These are phyloP conservation scores for Darksidea phi DNA, from an alignment of 495 filamentous ascomycete species.

Conservation along the genomic window DNA sequence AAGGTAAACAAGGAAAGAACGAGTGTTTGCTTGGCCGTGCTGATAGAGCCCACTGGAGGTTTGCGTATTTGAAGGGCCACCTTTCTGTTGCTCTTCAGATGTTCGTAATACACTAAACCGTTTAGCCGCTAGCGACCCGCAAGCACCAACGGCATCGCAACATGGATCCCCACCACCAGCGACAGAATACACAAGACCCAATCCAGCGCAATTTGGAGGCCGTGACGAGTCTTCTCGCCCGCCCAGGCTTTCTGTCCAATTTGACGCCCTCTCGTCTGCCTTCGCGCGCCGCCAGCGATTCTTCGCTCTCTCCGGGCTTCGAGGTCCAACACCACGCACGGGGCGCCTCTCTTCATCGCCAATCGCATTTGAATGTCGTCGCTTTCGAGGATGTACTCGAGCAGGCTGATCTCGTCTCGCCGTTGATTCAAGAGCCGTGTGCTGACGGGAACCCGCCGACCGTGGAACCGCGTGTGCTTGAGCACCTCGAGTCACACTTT, in stretches of 20 bases:
- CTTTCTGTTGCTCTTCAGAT: too few species aligned
- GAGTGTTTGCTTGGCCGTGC: background rate
- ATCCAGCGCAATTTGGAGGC: constrained; percentile 32
- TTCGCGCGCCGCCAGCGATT: constrained; percentile 33
- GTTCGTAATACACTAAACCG: too few species aligned
- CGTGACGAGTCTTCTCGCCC: constrained; percentile 17
- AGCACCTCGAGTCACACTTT: constrained; percentile 25
- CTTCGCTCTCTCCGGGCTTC: constrained; percentile 19
- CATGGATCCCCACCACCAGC: constrained; percentile 14
- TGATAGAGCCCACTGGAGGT: too few species aligned
- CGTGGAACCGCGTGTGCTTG: constrained; percentile 21
- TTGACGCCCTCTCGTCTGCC: constrained; percentile 31
- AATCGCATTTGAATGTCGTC: constrained; percentile 22
- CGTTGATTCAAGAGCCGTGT: constrained; percentile 26
- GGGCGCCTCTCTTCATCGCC: constrained; percentile 20
- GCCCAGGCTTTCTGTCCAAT: constrained; percentile 28
- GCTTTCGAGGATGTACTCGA: constrained; percentile 18
- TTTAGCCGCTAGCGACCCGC: too few species aligned
- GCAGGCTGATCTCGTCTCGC: constrained; percentile 13
- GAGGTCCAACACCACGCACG: constrained; percentile 13
- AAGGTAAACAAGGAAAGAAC: background rate
- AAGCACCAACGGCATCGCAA: constrained; percentile 14
- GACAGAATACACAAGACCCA: constrained; percentile 21
- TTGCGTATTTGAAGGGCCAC: too few species aligned
- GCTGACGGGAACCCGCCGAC: constrained; percentile 10